A percentile compares a stretch with the other conserved stretches of the same genome.
Evolutionary conservation across 2,329 filamentous ascomycete species (phyloP).

Genomic region (Fusarium incarnatum): DNA sequence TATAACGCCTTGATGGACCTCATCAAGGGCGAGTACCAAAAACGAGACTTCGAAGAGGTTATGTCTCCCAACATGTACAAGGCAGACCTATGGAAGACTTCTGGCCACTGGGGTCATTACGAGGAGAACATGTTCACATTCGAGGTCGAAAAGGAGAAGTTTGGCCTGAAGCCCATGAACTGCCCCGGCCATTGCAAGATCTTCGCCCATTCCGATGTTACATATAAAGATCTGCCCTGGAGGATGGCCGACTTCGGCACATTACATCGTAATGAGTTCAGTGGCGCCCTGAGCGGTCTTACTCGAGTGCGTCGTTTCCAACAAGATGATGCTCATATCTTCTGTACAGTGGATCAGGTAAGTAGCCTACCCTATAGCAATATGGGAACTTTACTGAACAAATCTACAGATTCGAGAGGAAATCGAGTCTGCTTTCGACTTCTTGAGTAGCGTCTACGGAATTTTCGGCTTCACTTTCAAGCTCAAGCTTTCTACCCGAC

Average conservation of each 20-base stretch:
- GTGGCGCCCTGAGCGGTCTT: slow-evolving; percentile 88
- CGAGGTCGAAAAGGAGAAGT: slow-evolving; percentile 77
- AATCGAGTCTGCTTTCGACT: slow-evolving; percentile 87
- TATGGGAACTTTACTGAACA: slow-evolving; percentile 8
- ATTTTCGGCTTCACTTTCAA: slow-evolving; percentile 79
- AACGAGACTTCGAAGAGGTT: slow-evolving; percentile 93
- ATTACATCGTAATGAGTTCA: slow-evolving; percentile 94
- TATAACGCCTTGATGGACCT: slow-evolving; percentile 89
- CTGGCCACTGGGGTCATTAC: slow-evolving; percentile 88
- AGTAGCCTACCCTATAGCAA: not conserved
- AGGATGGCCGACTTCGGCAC: slow-evolving; percentile 96
- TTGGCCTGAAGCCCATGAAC: slow-evolving; percentile 95
- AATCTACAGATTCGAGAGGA: slow-evolving; percentile 52
- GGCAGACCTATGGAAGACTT: slow-evolving; percentile 90
- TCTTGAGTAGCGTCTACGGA: slow-evolving; percentile 79
- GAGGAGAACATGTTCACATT: slow-evolving; percentile 91
- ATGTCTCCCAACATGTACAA: slow-evolving; percentile 97
- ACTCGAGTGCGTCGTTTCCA: slow-evolving; percentile 94
- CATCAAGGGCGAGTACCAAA: slow-evolving; percentile 89
- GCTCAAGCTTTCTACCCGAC: slow-evolving; percentile 90
- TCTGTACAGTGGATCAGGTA: slow-evolving; percentile 70
- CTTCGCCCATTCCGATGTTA: slow-evolving; percentile 84
- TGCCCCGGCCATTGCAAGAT: slow-evolving; percentile 94
- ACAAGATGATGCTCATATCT: slow-evolving; percentile 96
- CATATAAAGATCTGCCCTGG: slow-evolving; percentile 87